Conservation (phyloP, 2,329 filamentous ascomycete species). For the Anthostomella pinea region DNA sequence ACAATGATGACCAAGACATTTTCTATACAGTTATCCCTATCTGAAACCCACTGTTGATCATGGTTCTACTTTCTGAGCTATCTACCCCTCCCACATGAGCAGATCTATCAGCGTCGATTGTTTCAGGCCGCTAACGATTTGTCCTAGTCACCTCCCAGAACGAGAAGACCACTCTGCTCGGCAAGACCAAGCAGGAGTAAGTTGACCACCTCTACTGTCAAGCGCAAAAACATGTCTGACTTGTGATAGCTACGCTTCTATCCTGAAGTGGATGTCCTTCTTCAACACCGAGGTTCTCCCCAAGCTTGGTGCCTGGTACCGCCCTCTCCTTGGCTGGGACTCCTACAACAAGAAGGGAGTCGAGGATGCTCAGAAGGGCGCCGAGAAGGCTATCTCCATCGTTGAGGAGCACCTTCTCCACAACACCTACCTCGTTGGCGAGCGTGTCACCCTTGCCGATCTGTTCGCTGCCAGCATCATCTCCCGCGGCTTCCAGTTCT, state of each 20-base stretch:
- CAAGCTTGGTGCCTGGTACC: slow-evolving; percentile 75
- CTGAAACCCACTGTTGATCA: slow-evolving; percentile 91
- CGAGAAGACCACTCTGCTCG: slow-evolving; percentile 98
- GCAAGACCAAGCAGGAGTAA: slow-evolving; percentile 99
- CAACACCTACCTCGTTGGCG: slow-evolving; percentile 96
- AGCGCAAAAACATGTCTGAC: no score
- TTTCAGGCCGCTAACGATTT: slow-evolving; percentile 27
- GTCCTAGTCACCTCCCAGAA: slow-evolving; percentile 91
- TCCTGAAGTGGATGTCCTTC: slow-evolving; percentile 97
- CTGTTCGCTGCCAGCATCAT: slow-evolving; percentile 78
- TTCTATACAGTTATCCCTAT: slow-evolving; percentile 97
- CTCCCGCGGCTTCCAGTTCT: slow-evolving; percentile 84
- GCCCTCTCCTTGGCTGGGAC: slow-evolving; percentile 75
- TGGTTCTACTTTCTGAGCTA: slow-evolving; percentile 77
- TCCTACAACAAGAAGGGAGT: slow-evolving; percentile 98
- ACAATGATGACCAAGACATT: slow-evolving; percentile 71
- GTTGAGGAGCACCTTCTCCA: slow-evolving; percentile 84
- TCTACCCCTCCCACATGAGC: slow-evolving; percentile 25
- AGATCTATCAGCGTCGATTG: slow-evolving; percentile 14
- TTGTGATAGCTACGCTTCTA: slow-evolving; percentile 73
- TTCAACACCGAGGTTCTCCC: slow-evolving; percentile 85
- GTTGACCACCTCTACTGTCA: slow-evolving; percentile 28
- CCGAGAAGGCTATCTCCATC: slow-evolving; percentile 65
- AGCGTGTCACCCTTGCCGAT: slow-evolving; percentile 96
- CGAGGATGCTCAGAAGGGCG: slow-evolving; percentile 71